A percentile compares a stretch with the other conserved stretches of the same genome.
Conservation (phyloP, 108 stramenopile genomes). For the Cyclotella atomus region DNA sequence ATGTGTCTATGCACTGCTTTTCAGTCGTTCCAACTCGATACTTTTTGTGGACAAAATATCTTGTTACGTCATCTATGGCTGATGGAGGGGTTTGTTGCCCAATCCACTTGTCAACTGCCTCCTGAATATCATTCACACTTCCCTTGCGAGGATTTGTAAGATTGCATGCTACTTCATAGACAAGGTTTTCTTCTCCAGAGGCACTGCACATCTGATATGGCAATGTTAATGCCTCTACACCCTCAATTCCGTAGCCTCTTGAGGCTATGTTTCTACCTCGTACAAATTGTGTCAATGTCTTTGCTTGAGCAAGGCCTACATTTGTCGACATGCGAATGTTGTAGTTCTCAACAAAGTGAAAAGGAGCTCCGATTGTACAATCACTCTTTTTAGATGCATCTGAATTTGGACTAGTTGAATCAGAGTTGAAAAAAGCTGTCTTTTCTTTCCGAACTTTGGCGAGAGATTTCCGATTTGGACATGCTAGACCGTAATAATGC, state of each 20-base stretch:
- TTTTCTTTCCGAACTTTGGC: conserved; percentile 69
- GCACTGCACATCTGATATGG: conserved; percentile 39
- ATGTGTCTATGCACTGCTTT: conserved; percentile 48
- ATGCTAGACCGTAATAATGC: conserved; percentile 77
- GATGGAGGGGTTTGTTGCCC: conserved; percentile 2
- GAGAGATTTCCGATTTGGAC: conserved; percentile 62
- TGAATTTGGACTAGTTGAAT: conserved; percentile 20
- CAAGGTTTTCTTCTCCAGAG: conserved; percentile 1
- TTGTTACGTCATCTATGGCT: background rate
- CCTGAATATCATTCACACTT: conserved; percentile 43
- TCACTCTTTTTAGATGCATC: background rate
- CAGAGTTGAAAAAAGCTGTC: conserved; percentile 73
- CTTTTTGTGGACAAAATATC: conserved; percentile 50
- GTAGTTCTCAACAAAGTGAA: conserved; percentile 81
- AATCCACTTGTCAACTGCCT: conserved; percentile 53
- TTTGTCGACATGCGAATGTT: conserved; percentile 73
- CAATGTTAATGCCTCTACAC: conserved; percentile 86
- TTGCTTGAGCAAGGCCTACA: conserved; percentile 46
- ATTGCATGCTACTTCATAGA: conserved; percentile 88
- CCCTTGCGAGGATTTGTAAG: conserved; percentile 57
- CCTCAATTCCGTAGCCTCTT: conserved; percentile 58
- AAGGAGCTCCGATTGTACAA: conserved; percentile 69
- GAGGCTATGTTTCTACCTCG: conserved; percentile 62
- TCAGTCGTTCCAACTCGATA: conserved; percentile 75
- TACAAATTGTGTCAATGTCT: conserved; percentile 60